Evolutionary conservation across 1,139 yeast species (phyloP).

Genomic region (Citeromyces hawaiiensis): DNA sequence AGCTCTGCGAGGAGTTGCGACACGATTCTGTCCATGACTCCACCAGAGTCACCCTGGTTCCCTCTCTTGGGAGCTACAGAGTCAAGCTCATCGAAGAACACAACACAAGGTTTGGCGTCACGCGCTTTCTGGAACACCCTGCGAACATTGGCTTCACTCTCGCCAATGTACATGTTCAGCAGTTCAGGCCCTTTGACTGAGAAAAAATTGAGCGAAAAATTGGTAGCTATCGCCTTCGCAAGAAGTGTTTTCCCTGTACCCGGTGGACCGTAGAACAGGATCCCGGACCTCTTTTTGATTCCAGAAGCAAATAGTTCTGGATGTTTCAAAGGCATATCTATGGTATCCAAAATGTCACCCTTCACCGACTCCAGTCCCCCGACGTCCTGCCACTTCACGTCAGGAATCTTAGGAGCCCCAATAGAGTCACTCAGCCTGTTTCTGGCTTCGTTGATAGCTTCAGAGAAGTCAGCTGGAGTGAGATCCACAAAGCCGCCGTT

Average conservation of each 20-base stretch:
- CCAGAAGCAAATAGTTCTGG: conserved; percentile 85
- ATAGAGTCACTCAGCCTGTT: conserved; percentile 85
- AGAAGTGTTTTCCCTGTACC: conserved; percentile 94
- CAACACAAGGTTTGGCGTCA: conserved; percentile 95
- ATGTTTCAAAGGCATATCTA: conserved; percentile 88
- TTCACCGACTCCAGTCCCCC: conserved; percentile 86
- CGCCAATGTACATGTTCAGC: conserved; percentile 95
- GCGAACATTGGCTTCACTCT: conserved; percentile 93
- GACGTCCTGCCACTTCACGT: conserved; percentile 90
- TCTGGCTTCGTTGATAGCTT: conserved; percentile 72
- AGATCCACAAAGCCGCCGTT: conserved; percentile 43
- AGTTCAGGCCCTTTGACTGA: conserved; percentile 95
- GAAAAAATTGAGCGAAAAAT: conserved; percentile 84
- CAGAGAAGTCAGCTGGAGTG: conserved; percentile 52
- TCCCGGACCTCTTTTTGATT: conserved; percentile 86
- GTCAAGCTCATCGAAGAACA: conserved; percentile 92
- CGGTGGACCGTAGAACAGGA: conserved; percentile 93
- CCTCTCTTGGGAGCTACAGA: conserved; percentile 98
- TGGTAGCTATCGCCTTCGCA: conserved; percentile 94
- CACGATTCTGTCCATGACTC: conserved; percentile 96
- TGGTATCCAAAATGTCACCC: conserved; percentile 86
- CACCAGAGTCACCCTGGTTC: conserved; percentile 96
- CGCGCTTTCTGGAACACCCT: conserved; percentile 87
- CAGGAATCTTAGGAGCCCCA: conserved; percentile 94
- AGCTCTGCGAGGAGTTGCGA: conserved; percentile 88